Base-by-base conservation (phyloP, 345 rosid genomes). In the Hibiscus trionum region DNA sequence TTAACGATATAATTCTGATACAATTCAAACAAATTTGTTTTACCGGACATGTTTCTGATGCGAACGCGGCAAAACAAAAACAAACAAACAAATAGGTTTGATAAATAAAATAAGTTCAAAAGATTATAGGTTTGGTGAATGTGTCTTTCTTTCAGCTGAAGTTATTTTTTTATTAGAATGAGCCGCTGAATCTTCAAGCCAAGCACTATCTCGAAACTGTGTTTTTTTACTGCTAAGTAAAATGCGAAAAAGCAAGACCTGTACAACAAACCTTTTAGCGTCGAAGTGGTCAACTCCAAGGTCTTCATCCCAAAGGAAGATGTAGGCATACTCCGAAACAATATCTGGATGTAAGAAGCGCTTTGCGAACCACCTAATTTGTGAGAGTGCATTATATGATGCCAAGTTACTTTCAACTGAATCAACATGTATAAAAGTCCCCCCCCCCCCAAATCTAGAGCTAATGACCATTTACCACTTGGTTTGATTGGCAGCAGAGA, bases 291-390 rank as follows among this genome's bases (percentile, higher is more conserved):
- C 76, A 14, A 88, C 85, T 39, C 82, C 88, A 60, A 88, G 82
- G 60, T 86, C 90, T 79, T 88, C 93, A 69, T 88, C 93, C 93
- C 93, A 88, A 49, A 88, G 75, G 75, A 88, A 86, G 70, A 88
- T 80, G 27, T 84, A 86, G 3, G 71, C 80, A 55, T 84, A 88
- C 55, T 80, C 85, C 3, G 84, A 53, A 46, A 86, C 79, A 11
- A 86, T 86, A 79, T 88, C 87, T 1, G 90, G 90, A 74, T 86
- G 90, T 29, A 91, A 77, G 68, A 91, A 91, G 42, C 93, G 88
- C 78, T 91, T 91, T 6, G 97, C 98, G 60, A 89, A 93, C 98
- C 98, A 93, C 97, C 96, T 93, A 39, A 59, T 17, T 57, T 47
- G 65, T 21, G 55, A 55, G 77, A 67, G 24, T 0, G 4, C 3